Evolutionary conservation across 225 moss, liverwort and hornwort species (phyloP).

Genomic region (Antitrichia curtipendula): DNA sequence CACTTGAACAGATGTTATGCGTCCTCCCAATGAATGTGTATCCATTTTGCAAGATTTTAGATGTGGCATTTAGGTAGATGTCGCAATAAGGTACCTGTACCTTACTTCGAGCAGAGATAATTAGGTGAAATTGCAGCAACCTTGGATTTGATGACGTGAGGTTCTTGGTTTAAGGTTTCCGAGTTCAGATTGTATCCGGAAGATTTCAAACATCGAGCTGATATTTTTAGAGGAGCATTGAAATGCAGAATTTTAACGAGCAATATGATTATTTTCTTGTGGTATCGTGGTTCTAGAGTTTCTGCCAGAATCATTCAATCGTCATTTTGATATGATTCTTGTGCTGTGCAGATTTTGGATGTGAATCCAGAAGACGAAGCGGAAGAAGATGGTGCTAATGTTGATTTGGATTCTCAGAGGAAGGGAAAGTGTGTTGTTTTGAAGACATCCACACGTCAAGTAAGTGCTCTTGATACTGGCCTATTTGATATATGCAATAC

Average conservation of each 20-base stretch:
- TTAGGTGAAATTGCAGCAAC: background rate
- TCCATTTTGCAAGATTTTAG: background rate
- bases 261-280: background rate
- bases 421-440: slow-evolving; percentile 97
- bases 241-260: background rate
- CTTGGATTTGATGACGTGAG: background rate
- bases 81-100: background rate
- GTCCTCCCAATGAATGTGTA: background rate
- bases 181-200: background rate
- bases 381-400: slow-evolving; percentile 96
- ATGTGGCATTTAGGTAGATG: background rate
- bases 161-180: background rate
- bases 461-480: slow-evolving; percentile 8
- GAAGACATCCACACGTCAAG: slow-evolving; percentile 97
- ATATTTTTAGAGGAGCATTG: background rate
- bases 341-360: slow-evolving; percentile 66
- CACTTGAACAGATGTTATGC: background rate
- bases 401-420: slow-evolving; percentile 91
- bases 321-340: background rate
- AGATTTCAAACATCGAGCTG: background rate
- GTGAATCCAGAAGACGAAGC: slow-evolving; percentile 96
- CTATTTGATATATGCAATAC: background rate
- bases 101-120: background rate
- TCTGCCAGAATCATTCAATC: background rate
- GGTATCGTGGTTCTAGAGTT: background rate